A percentile compares a stretch with the other conserved stretches of the same genome.
Evolutionary conservation across 2,329 filamentous ascomycete species (phyloP).

Genomic region (Venturia oleaginea): DNA sequence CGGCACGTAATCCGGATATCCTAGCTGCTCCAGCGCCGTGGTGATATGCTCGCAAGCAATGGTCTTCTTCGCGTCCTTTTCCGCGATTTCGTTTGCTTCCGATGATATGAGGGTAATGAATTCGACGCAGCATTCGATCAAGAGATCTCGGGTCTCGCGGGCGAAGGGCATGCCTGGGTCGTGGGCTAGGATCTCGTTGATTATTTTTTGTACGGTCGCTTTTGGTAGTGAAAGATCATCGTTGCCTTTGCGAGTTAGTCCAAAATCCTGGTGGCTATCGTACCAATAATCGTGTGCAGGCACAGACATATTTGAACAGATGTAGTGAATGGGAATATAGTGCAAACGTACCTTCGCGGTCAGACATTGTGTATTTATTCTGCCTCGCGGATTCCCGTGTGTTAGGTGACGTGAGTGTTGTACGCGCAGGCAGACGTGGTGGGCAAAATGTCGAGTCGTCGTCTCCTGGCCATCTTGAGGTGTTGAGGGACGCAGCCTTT

Average conservation of each 20-base stretch:
- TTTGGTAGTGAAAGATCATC: slow-evolving; percentile 35
- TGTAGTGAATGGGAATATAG: neutral
- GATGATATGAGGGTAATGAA: slow-evolving; percentile 98
- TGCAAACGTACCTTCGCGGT: slow-evolving; percentile 1
- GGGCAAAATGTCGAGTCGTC: neutral
- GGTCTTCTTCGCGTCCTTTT: slow-evolving; percentile 98
- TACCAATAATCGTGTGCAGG: neutral
- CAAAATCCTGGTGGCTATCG: neutral
- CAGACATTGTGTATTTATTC: slow-evolving; percentile 8
- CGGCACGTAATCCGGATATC: slow-evolving; percentile 84
- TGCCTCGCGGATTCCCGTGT: neutral
- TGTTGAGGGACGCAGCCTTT: neutral
- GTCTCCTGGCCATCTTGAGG: neutral
- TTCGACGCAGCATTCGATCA: slow-evolving; percentile 98
- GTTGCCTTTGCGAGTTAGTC: slow-evolving; percentile 20
- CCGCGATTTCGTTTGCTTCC: slow-evolving; percentile 96
- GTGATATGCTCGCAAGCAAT: slow-evolving; percentile 98
- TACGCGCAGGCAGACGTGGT: neutral
- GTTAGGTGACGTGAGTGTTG: neutral
- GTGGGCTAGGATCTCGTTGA: slow-evolving; percentile 80
- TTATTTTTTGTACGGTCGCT: slow-evolving; percentile 71
- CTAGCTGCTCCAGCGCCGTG: slow-evolving; percentile 83
- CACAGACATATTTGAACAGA: neutral
- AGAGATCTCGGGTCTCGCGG: slow-evolving; percentile 86
- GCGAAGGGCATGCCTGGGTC: slow-evolving; percentile 75